Evolutionary conservation across 2,329 filamentous ascomycete genomes (phyloP).

Genomic region (Pleomassaria siparia): DNA sequence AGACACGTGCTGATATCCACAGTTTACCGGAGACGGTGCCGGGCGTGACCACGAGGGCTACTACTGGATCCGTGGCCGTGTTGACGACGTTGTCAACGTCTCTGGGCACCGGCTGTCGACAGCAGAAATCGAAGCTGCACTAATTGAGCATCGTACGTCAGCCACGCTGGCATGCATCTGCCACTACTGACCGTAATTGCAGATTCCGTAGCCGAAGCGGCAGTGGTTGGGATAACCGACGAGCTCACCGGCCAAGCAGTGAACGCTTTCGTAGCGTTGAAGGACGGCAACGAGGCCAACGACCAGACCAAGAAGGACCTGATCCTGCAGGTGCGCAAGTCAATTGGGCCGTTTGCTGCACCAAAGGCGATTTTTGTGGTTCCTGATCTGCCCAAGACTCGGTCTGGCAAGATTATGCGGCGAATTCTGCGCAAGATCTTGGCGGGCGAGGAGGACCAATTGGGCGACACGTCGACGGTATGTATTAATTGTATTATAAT

Average conservation of each 20-base stretch:
- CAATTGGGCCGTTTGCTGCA: constrained; percentile 94
- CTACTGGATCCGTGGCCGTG: constrained; percentile 99
- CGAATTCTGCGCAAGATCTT: constrained; percentile 96
- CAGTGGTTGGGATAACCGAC: constrained; percentile 89
- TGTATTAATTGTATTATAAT: too few relatives aligned
- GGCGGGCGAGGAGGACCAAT: constrained; percentile 93
- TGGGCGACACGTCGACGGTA: constrained; percentile 91
- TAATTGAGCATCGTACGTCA: constrained; percentile 77
- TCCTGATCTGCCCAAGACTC: constrained; percentile 92
- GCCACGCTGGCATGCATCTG: not conserved
- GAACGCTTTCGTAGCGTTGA: constrained; percentile 93
- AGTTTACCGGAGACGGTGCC: constrained; percentile 92
- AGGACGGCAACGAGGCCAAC: constrained; percentile 73
- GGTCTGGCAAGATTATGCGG: constrained; percentile 98
- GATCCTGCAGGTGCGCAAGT: constrained; percentile 91
- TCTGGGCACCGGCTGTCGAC: constrained; percentile 95
- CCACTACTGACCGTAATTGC: constrained; percentile 19
- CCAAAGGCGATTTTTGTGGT: constrained; percentile 92
- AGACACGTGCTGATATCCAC: constrained; percentile 18
- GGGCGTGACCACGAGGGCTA: constrained; percentile 97
- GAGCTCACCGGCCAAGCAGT: constrained; percentile 96
- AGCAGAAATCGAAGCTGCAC: constrained; percentile 94
- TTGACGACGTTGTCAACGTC: constrained; percentile 98
- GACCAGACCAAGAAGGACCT: constrained; percentile 91
- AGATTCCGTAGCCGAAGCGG: constrained; percentile 84